These are phyloP conservation scores for Leccinum boreale DNA, from an alignment of 768 basidiomycete genomes.

Conservation along the genomic window DNA sequence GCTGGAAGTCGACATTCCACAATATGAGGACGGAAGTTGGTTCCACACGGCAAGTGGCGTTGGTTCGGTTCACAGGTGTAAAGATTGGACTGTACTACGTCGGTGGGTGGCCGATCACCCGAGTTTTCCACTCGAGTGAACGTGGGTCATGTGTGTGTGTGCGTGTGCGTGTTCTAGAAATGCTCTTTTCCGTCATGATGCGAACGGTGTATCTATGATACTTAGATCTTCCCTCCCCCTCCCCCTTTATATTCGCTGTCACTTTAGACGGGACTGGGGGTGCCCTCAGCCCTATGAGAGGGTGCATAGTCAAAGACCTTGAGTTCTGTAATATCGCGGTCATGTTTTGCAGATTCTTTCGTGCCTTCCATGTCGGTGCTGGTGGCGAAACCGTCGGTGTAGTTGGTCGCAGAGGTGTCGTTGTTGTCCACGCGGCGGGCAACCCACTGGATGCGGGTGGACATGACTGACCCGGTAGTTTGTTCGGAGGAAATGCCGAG, in stretches of 20 bases:
- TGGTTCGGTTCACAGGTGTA: constrained; percentile 31
- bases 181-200: not conserved
- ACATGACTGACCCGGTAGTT: constrained; percentile 6
- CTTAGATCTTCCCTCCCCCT: not conserved
- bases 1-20: constrained; percentile 33
- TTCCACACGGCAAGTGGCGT: constrained; percentile 30
- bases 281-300: not conserved
- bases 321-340: not conserved
- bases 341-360: constrained; percentile 6
- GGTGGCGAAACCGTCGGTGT: constrained; percentile 17
- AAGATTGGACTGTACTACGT: constrained; percentile 33
- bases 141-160: not conserved
- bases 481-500: constrained; percentile 31
- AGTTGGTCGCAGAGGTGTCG: constrained; percentile 16
- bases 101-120: constrained; percentile 28
- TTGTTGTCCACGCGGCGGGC: constrained; percentile 9
- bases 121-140: constrained; percentile 22
- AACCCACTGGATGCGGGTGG: constrained; percentile 27
- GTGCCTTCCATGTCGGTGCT: constrained; percentile 19
- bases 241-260: not conserved
- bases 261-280: not conserved
- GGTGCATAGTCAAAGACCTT: not conserved
- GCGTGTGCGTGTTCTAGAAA: not conserved
- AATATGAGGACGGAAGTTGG: constrained; percentile 21
- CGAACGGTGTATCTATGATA: not conserved